Conservation (phyloP, 441 rosid species). For the Gossypium lobatum region DNA sequence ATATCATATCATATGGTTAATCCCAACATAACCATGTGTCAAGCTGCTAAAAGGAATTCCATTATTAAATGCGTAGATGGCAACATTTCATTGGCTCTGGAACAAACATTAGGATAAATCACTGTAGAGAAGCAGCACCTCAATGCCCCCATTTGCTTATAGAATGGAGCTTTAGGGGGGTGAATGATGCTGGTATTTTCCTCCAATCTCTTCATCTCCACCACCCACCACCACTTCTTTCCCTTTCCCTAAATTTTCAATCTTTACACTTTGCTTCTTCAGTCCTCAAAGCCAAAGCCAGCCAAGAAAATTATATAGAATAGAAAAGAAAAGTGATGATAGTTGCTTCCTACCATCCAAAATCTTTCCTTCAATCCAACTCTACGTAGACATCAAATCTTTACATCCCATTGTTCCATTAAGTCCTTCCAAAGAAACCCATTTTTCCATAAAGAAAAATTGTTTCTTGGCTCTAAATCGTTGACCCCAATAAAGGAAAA, state of each 20-base stretch:
- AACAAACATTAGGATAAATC: not conserved
- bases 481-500: constrained; percentile 18
- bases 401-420: constrained; percentile 3
- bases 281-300: constrained; percentile 28
- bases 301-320: not conserved
- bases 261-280: constrained; percentile 33
- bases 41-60: not conserved
- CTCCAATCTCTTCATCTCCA: not conserved
- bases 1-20: not conserved
- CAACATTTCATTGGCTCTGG: not conserved
- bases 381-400: constrained; percentile 45
- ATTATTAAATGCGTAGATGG: constrained; percentile 1
- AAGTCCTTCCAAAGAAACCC: constrained; percentile 1
- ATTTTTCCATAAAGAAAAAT: constrained; percentile 20
- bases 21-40: constrained; percentile 4
- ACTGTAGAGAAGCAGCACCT: not conserved
- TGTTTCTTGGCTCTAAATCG: constrained; percentile 35
- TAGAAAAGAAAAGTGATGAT: constrained; percentile 39
- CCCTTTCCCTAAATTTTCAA: not conserved
- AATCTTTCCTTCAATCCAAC: constrained; percentile 80
- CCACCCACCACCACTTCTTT: constrained; percentile 16
- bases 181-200: not conserved
- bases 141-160: not conserved
- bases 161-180: not conserved
- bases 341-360: constrained; percentile 59